These are phyloP conservation scores for Carnegiea gigantea DNA, from an alignment of 179 eudicot genomes.

Conservation along the genomic window DNA sequence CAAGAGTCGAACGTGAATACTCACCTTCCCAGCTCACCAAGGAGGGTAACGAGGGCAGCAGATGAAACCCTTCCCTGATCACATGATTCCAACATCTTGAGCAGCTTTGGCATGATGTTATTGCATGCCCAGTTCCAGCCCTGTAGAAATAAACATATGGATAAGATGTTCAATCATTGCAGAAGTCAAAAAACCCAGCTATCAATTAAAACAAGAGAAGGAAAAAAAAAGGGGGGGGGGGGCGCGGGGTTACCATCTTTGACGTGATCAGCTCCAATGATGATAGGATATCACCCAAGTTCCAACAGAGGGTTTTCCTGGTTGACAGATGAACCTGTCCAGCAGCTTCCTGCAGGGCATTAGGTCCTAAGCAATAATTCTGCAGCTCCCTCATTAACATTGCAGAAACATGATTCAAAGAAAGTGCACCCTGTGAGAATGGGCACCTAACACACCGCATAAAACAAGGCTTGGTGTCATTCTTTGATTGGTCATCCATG, in stretches of 20 bases:
- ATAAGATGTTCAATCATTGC: neutral
- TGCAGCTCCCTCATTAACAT: slow-evolving; percentile 53
- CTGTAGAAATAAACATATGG: slow-evolving; percentile 33
- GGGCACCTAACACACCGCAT: slow-evolving; percentile 62
- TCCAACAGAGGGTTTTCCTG: slow-evolving; percentile 14
- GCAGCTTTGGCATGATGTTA: slow-evolving; percentile 43
- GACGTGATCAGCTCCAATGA: slow-evolving; percentile 68
- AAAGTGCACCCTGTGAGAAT: slow-evolving; percentile 47
- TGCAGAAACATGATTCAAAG: slow-evolving; percentile 49
- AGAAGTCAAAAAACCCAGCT: neutral
- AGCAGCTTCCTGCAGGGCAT: slow-evolving; percentile 15
- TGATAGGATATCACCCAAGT: slow-evolving; percentile 51
- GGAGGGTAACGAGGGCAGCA: slow-evolving; percentile 44
- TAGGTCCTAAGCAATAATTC: slow-evolving; percentile 20
- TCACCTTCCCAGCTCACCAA: slow-evolving; percentile 84
- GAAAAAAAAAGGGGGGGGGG: neutral
- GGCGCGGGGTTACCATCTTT: slow-evolving; percentile 43
- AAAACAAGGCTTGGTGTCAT: slow-evolving; percentile 24
- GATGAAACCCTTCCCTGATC: slow-evolving; percentile 26
- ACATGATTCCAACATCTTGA: slow-evolving; percentile 45
- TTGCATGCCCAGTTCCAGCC: slow-evolving; percentile 67
- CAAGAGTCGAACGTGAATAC: neutral
- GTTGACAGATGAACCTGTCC: slow-evolving; percentile 19
- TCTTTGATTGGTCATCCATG: slow-evolving; percentile 20
- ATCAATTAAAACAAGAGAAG: slow-evolving; percentile 8